These are phyloP conservation scores for Mucor piriformis DNA, from an alignment of 371 early-diverging fungal genomes.

Conservation along the genomic window DNA sequence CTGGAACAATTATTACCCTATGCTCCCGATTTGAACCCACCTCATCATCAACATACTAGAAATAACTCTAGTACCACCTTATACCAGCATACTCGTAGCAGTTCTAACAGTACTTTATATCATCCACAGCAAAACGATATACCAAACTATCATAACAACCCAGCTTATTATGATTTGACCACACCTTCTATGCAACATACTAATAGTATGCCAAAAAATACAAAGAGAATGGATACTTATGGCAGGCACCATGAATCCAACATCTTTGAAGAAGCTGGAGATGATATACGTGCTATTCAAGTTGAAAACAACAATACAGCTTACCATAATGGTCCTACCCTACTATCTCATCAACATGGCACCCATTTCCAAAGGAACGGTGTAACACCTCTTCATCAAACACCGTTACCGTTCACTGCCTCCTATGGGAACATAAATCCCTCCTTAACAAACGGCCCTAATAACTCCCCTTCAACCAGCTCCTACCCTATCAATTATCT, in stretches of 20 bases:
- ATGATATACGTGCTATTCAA: not conserved
- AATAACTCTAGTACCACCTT: not conserved
- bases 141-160: not conserved
- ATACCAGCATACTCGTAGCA: not conserved
- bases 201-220: not conserved
- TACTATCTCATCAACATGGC: constrained; percentile 4
- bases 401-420: not conserved
- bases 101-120: constrained; percentile 1
- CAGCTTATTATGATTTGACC: not conserved
- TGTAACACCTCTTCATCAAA: not conserved
- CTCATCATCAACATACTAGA: not conserved
- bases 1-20: constrained; percentile 11
- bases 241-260: not conserved
- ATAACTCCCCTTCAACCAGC: not conserved
- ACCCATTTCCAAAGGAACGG: not conserved
- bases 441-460: not conserved
- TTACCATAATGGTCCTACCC: not conserved
- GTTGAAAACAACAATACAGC: not conserved
- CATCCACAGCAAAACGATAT: not conserved
- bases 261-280: not conserved
- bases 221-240: not conserved
- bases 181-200: not conserved
- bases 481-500: not conserved
- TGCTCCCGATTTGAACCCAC: not conserved
- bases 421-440: not conserved